Evolutionary conservation across 345 rosid species (phyloP).

Genomic region (Acer negundo): DNA sequence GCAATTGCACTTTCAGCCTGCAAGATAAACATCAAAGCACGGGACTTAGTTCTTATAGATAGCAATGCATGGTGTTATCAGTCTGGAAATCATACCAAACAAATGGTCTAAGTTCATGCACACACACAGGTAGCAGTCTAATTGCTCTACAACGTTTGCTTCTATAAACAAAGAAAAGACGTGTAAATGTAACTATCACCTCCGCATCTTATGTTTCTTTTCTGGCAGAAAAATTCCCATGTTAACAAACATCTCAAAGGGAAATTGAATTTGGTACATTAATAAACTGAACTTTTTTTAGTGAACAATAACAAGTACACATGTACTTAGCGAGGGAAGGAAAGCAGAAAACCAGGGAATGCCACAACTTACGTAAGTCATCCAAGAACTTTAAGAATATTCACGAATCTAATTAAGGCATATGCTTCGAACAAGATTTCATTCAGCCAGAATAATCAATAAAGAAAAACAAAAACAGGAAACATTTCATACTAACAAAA

Average conservation of each 20-base stretch:
- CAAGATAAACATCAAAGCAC: conserved; percentile 19
- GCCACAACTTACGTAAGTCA: neutral
- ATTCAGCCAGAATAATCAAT: neutral
- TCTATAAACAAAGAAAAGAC: neutral
- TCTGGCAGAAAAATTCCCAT: no score
- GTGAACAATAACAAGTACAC: neutral
- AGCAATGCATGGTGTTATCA: neutral
- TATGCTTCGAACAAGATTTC: neutral
- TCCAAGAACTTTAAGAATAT: neutral
- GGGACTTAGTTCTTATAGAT: neutral
- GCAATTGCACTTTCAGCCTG: conserved; percentile 98
- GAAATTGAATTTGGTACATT: neutral
- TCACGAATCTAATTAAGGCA: neutral
- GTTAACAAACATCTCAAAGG: neutral
- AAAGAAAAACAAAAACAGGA: neutral
- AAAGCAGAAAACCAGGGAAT: neutral
- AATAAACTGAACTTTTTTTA: neutral
- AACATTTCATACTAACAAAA: neutral
- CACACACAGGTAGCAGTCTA: neutral
- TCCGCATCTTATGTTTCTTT: neutral
- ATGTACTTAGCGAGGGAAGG: neutral
- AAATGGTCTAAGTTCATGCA: neutral
- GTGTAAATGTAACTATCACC: neutral
- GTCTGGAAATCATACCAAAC: neutral
- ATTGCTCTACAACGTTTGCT: neutral